Evolutionary conservation across 192 early-diverging fungal genomes (phyloP).

Genomic region (Lobulomyces angularis): DNA sequence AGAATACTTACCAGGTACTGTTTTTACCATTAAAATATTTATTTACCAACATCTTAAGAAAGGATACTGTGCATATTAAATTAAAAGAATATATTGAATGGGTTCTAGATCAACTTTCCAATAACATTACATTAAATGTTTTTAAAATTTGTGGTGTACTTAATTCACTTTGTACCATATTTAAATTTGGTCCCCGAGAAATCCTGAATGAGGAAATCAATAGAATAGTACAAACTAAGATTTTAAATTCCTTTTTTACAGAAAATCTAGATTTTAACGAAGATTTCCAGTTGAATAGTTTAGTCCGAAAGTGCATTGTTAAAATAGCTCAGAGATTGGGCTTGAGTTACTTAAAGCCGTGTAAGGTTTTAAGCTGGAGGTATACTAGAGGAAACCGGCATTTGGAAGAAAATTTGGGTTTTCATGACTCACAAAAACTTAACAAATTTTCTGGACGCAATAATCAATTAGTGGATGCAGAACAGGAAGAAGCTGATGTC

Average conservation of each 20-base stretch:
- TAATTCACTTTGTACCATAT: slow-evolving; percentile 49
- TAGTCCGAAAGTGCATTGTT: slow-evolving; percentile 65
- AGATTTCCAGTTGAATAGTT: slow-evolving; percentile 49
- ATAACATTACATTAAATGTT: slow-evolving; percentile 14
- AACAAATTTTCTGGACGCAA: not conserved
- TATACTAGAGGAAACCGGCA: slow-evolving; percentile 58
- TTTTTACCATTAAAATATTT: not conserved
- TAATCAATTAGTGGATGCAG: slow-evolving; percentile 18
- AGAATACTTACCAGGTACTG: slow-evolving; percentile 63
- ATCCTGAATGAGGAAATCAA: too few species aligned
- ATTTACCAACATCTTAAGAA: slow-evolving; percentile 20
- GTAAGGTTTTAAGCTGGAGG: slow-evolving; percentile 52
- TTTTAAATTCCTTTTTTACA: too few species aligned
- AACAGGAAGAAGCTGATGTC: slow-evolving; percentile 58
- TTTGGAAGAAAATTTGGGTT: slow-evolving; percentile 37
- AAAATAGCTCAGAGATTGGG: slow-evolving; percentile 80
- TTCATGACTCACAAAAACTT: slow-evolving; percentile 9
- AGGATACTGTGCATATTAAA: slow-evolving; percentile 50
- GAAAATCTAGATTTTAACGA: too few species aligned
- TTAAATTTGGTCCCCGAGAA: slow-evolving; percentile 55
- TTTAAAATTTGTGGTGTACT: slow-evolving; percentile 41
- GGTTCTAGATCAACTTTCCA: slow-evolving; percentile 29
- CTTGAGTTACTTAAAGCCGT: slow-evolving; percentile 62
- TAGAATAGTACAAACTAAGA: too few species aligned
- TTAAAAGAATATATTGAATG: slow-evolving; percentile 61